Evolutionary conservation across 306 rosid species (phyloP), one percentile per base, ranked within the genome.

Genomic region (Hylodesmum podocarpum): DNA sequence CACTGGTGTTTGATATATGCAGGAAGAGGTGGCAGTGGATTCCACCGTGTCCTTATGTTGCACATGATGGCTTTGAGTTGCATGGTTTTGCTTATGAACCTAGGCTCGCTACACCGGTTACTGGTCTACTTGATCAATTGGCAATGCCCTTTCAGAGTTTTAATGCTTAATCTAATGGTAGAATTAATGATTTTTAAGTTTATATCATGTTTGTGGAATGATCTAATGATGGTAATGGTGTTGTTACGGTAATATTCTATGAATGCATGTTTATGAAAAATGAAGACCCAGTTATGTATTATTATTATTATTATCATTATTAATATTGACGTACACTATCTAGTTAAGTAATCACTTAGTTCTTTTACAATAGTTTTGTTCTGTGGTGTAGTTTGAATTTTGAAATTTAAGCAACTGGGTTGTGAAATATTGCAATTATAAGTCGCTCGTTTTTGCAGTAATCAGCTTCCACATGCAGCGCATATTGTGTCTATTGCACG

Each of bases 11-110:
- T 77, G 96, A 96, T 66, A 82, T 85, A 16, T 39, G 61, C 1
- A 83, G 74, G 80, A 96, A 92, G 87, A 73, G 83, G 12, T 96
- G 99, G 99, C 94, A 88, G 27, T 96, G 99, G 99, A 79, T 96
- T 77, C 98, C 98, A 1, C 91, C 96, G 0, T 96, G 99, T 66
- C 99, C 99, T 5, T 96, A 87, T 69, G 53, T 16, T 68, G 80
- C 67, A 11, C 54, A 72, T 43, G 72, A 72, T 19, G 84, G 39
- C 1, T 70, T 75, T 22, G 90, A 87, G 27, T 57, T 96, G 90
- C 96, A 87, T 80, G 97, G 93, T 37, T 91, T 91, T 81, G 94
- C 97, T 13, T 96, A 92, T 78, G 94, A 96, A 47, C 99, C 98
- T 2, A 82, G 81, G 6, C 86, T 96, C 19, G 94, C 97, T 1